A percentile compares a stretch with the other conserved stretches of the same genome.
Evolutionary conservation across 2,329 filamentous ascomycete genomes (phyloP).

Genomic region (Paracorniculantispora psalliotae): DNA sequence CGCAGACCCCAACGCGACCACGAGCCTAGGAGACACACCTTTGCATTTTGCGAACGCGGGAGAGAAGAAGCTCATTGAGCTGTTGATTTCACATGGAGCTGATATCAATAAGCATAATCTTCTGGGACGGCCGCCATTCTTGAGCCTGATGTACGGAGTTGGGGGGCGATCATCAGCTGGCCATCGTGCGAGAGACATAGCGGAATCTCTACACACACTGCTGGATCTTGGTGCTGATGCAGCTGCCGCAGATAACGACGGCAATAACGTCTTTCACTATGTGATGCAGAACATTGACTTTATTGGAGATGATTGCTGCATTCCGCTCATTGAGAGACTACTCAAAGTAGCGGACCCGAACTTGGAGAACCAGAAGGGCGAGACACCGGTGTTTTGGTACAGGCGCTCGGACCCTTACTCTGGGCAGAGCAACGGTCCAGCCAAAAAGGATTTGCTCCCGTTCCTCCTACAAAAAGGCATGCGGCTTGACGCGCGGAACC

Average conservation of each 20-base stretch:
- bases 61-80: not conserved
- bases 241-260: slow-evolving; percentile 16
- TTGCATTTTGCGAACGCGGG: not conserved
- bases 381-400: not conserved
- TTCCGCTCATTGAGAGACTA: not conserved
- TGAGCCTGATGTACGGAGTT: not conserved
- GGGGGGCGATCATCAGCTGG: not conserved
- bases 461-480: not conserved
- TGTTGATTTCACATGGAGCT: not conserved
- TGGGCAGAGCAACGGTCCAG: not conserved
- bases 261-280: slow-evolving; percentile 19
- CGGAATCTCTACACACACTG: not conserved
- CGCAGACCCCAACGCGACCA: slow-evolving; percentile 23
- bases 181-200: not conserved
- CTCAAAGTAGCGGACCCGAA: not conserved
- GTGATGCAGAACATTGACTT: not conserved
- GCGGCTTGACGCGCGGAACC: not conserved
- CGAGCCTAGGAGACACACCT: not conserved
- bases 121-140: not conserved
- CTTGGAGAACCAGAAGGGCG: not conserved
- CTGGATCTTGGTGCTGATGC: slow-evolving; percentile 17
- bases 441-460: not conserved
- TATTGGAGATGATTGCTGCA: not conserved
- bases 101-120: not conserved
- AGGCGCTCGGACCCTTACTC: not conserved